Evolutionary conservation across 768 basidiomycete species (phyloP).

Genomic region (Podaxis sp.): DNA sequence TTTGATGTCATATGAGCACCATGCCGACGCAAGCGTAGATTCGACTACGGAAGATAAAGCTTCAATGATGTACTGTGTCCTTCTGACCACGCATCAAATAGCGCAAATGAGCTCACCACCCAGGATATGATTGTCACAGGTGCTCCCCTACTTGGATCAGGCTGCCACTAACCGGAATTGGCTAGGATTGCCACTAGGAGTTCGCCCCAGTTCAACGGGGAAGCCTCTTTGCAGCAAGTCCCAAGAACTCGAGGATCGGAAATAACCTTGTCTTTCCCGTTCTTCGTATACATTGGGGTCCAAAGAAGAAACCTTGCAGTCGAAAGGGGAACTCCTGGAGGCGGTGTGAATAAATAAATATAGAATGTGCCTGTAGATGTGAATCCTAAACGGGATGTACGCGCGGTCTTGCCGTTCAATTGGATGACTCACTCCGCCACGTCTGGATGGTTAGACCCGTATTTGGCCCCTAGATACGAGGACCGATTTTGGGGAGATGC

Average conservation of each 20-base stretch:
- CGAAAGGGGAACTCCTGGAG: neutral
- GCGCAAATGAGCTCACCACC: neutral
- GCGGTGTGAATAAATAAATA: neutral
- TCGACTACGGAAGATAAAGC: neutral
- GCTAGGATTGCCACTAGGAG: neutral
- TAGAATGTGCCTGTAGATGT: neutral
- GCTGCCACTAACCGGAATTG: neutral
- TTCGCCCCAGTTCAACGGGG: neutral
- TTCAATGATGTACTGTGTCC: neutral
- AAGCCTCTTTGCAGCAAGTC: neutral
- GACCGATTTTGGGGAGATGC: no score
- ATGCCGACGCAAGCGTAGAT: neutral
- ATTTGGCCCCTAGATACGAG: neutral
- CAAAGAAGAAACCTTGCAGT: neutral
- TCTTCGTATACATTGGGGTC: neutral
- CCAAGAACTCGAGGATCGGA: neutral
- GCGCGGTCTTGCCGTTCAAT: neutral
- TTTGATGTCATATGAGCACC: neutral
- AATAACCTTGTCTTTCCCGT: neutral
- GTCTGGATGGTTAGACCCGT: neutral
- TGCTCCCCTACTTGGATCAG: neutral
- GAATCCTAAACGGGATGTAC: neutral
- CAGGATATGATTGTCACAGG: neutral
- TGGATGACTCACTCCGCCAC: neutral
- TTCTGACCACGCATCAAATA: neutral